Conservation (phyloP, 495 filamentous ascomycete genomes). For the Aspergillus bertholletiae region DNA sequence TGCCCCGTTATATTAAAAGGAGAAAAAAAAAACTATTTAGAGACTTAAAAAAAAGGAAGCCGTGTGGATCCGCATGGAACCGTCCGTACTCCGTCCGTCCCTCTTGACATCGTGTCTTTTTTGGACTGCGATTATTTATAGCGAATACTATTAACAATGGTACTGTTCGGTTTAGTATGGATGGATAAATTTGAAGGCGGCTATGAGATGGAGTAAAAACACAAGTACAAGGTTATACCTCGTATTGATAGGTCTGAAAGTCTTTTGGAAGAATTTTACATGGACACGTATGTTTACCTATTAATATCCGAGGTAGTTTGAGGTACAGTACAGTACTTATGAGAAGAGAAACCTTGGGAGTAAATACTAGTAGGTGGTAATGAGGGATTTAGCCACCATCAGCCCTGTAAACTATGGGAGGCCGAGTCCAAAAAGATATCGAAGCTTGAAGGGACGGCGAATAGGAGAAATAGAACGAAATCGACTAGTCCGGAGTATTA, state of each 20-base stretch:
- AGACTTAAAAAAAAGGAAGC: not conserved
- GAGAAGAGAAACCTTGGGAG: not conserved
- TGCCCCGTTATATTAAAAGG: not conserved
- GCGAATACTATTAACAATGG: not conserved
- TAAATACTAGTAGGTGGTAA: not conserved
- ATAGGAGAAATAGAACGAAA: not conserved
- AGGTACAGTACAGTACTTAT: not conserved
- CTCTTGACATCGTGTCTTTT: not conserved
- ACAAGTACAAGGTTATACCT: not conserved
- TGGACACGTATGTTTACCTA: not conserved
- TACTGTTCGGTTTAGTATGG: not conserved
- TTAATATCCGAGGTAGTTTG: not conserved
- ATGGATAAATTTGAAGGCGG: not conserved
- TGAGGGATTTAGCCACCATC: not conserved
- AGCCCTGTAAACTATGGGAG: not conserved
- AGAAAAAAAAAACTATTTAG: not conserved
- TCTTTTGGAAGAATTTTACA: not conserved
- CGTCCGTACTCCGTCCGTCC: not conserved
- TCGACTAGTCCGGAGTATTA: not conserved
- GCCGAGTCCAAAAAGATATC: not conserved
- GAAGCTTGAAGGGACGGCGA: not conserved
- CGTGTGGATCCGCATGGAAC: constrained; percentile 4
- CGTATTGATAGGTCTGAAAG: not conserved
- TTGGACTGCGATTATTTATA: not conserved
- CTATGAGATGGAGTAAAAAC: not conserved